These are phyloP conservation scores for Leccinum sublutescens DNA, from an alignment of 768 basidiomycete species.

Conservation along the genomic window DNA sequence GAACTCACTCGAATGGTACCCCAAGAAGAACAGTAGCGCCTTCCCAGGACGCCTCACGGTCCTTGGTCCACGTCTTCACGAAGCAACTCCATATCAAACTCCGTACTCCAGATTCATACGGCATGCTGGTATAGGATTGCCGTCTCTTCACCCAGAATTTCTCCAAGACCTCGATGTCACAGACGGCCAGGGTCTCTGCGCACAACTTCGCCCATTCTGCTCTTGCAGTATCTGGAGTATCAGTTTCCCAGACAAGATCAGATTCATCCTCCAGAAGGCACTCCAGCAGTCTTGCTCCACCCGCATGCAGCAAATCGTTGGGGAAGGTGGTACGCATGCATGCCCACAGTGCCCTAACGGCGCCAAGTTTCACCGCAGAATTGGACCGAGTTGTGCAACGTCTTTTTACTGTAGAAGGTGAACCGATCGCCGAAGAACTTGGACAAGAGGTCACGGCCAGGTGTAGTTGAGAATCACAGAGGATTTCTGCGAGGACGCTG, in stretches of 20 bases:
- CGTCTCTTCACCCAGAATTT: constrained; percentile 48
- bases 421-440: constrained; percentile 8
- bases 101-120: constrained; percentile 43
- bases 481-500: constrained; percentile 46
- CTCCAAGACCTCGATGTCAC: constrained; percentile 45
- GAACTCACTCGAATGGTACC: constrained; percentile 61
- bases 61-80: constrained; percentile 53
- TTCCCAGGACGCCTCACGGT: constrained; percentile 50
- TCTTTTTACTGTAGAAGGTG: constrained; percentile 8
- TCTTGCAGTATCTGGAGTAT: constrained; percentile 44
- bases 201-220: constrained; percentile 61
- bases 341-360: constrained; percentile 60
- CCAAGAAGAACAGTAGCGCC: constrained; percentile 49
- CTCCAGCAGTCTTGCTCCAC: constrained; percentile 46
- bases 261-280: constrained; percentile 49
- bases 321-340: constrained; percentile 45
- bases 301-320: constrained; percentile 37
- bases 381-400: constrained; percentile 31
- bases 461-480: constrained; percentile 47
- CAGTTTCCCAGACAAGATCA: constrained; percentile 43
- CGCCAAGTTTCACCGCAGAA: constrained; percentile 52
- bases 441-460: constrained; percentile 33
- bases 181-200: constrained; percentile 50
- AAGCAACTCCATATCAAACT: constrained; percentile 57
- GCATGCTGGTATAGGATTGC: constrained; percentile 21